These are phyloP conservation scores for Colletotrichum tofieldiae DNA, from an alignment of 2,329 filamentous ascomycete genomes.

Conservation along the genomic window DNA sequence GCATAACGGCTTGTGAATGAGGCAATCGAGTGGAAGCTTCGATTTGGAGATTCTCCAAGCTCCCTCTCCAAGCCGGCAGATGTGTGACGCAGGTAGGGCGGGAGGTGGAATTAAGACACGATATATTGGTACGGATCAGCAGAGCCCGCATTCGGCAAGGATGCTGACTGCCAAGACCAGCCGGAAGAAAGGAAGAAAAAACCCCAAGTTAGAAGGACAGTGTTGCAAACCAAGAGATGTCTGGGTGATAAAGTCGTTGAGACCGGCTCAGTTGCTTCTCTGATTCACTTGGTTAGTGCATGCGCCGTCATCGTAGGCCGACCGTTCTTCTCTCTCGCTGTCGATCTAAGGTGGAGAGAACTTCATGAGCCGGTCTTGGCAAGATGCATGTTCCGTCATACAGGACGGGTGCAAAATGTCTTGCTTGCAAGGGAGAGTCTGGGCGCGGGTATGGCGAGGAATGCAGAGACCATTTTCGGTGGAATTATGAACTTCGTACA, in stretches of 20 bases:
- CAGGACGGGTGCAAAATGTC: neutral
- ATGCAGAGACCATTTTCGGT: neutral
- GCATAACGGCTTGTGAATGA: neutral
- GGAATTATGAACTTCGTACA: neutral
- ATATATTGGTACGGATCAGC: neutral
- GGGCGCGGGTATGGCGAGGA: conserved; percentile 9
- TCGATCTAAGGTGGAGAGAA: neutral
- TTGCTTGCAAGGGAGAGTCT: neutral
- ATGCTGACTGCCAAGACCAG: conserved; percentile 5
- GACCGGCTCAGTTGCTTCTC: neutral
- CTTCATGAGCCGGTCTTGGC: neutral
- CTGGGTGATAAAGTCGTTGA: conserved; percentile 1
- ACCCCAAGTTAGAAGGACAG: neutral
- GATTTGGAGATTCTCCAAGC: conserved; percentile 20
- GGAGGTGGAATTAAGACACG: conserved; percentile 10
- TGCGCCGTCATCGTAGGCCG: neutral
- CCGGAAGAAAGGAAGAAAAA: neutral
- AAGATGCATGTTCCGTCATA: neutral
- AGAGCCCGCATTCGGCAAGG: conserved; percentile 20
- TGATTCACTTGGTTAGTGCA: neutral
- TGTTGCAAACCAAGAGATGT: conserved; percentile 5
- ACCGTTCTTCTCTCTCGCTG: neutral
- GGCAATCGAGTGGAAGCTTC: neutral
- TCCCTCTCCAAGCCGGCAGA: neutral
- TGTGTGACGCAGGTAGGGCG: neutral